Percentiles rank a stretch among this genome's conserved stretches.
Conservation (phyloP, 164 flowering plant species). For the Aristolochia contorta region DNA sequence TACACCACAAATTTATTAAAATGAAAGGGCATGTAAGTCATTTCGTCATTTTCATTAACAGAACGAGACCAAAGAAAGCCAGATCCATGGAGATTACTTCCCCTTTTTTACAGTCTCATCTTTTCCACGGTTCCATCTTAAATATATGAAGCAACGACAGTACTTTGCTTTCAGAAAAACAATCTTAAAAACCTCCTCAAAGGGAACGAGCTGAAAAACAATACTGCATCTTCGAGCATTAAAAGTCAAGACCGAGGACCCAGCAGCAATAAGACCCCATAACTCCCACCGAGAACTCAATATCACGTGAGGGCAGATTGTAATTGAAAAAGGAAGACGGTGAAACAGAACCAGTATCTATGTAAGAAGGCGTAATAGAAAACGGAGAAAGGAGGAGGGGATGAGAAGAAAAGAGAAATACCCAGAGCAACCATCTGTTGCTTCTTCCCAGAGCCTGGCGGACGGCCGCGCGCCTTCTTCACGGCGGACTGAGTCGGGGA, state of each 20-base stretch:
- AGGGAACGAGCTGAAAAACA: constrained; percentile 1
- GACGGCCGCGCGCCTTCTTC: constrained; percentile 68
- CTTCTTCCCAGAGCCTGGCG: constrained; percentile 70
- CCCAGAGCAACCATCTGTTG: constrained; percentile 51
- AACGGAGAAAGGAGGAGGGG: too few species aligned
- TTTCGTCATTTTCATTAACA: not conserved
- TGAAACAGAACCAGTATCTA: not conserved
- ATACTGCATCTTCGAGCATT: not conserved
- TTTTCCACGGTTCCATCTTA: not conserved
- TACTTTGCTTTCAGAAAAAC: not conserved
- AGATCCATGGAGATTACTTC: constrained; percentile 12
- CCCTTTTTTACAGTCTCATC: constrained; percentile 5
- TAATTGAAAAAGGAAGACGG: not conserved
- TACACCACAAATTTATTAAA: too few species aligned
- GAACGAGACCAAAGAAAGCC: constrained; percentile 13
- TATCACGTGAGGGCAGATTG: constrained; percentile 8
- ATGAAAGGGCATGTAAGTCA: constrained; percentile 27
- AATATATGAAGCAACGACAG: not conserved
- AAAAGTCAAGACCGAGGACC: too few species aligned
- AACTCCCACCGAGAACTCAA: too few species aligned
- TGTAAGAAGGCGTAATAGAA: not conserved
- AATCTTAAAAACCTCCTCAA: not conserved
- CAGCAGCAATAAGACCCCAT: not conserved
- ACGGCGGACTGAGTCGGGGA: constrained; percentile 24
- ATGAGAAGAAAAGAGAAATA: constrained; percentile 14